A percentile compares a stretch with the other conserved stretches of the same genome.
Evolutionary conservation across 1,284 basidiomycete genomes (phyloP).

Genomic region (Trichosporon asahii): DNA sequence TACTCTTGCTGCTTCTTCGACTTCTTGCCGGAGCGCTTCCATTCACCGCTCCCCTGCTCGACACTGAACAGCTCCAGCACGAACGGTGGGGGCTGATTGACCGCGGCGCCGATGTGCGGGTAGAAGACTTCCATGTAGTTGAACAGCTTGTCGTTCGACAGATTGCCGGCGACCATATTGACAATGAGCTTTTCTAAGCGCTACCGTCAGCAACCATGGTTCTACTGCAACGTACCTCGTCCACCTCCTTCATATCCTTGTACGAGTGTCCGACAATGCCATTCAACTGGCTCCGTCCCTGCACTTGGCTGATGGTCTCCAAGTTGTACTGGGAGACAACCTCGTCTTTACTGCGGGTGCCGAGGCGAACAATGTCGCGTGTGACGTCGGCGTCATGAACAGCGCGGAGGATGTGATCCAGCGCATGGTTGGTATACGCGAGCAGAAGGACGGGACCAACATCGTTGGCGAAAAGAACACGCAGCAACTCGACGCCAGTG

Average conservation of each 20-base stretch:
- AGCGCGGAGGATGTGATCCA: slow-evolving; percentile 69
- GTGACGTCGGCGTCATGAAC: too few relatives aligned
- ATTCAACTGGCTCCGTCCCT: neutral
- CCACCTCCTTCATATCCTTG: neutral
- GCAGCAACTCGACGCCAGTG: slow-evolving; percentile 64
- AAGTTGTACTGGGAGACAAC: slow-evolving; percentile 56
- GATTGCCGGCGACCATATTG: too few relatives aligned
- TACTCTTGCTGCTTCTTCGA: neutral
- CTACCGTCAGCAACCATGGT: too few relatives aligned
- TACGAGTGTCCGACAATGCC: neutral
- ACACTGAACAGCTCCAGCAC: too few relatives aligned
- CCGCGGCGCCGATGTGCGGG: too few relatives aligned
- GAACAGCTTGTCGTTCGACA: too few relatives aligned
- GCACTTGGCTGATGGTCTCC: slow-evolving; percentile 51
- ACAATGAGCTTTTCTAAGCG: too few relatives aligned
- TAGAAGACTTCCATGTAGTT: too few relatives aligned
- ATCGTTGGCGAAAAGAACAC: slow-evolving; percentile 59
- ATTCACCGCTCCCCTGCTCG: neutral
- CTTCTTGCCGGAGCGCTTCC: neutral
- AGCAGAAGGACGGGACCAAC: slow-evolving; percentile 63
- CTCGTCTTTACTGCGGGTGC: slow-evolving; percentile 61
- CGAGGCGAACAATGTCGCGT: slow-evolving; percentile 65
- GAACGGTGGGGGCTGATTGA: too few relatives aligned
- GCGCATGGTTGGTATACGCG: slow-evolving; percentile 70
- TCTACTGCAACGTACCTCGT: neutral